These are phyloP conservation scores for Verticillium isaacii DNA, from an alignment of 2,329 filamentous ascomycete species.

Conservation along the genomic window DNA sequence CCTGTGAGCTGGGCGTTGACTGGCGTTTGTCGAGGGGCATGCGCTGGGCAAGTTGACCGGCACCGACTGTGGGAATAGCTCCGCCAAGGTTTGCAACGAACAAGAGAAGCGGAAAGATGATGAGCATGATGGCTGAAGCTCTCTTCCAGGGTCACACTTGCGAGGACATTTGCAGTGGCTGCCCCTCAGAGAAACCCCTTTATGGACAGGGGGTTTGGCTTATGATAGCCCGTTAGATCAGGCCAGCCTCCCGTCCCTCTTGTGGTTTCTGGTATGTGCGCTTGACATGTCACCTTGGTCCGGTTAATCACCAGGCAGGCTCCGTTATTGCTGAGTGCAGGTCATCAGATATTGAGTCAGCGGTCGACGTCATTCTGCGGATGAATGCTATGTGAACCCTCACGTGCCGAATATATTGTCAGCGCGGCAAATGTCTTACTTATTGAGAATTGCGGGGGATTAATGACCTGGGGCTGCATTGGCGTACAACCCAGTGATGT, in stretches of 20 bases:
- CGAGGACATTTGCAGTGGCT: not conserved
- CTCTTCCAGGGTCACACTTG: not conserved
- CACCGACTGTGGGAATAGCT: not conserved
- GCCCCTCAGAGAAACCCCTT: not conserved
- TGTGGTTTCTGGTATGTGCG: too few relatives aligned
- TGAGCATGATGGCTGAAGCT: not conserved
- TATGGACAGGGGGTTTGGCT: not conserved
- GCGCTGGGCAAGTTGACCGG: not conserved
- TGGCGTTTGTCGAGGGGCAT: not conserved
- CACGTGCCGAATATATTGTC: not conserved
- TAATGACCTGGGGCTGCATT: not conserved
- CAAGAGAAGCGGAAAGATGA: not conserved
- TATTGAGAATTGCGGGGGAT: not conserved
- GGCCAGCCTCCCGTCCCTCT: too few relatives aligned
- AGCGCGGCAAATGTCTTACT: not conserved
- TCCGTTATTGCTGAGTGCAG: too few relatives aligned
- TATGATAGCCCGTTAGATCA: too few relatives aligned
- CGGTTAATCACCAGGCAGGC: too few relatives aligned
- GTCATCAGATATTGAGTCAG: not conserved
- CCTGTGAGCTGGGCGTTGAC: constrained; percentile 6
- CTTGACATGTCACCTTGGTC: too few relatives aligned
- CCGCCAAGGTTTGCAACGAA: not conserved
- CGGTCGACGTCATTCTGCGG: not conserved
- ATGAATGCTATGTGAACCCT: not conserved
- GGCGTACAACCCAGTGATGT: not conserved